These are phyloP conservation scores for Fusarium vanettenii DNA, from an alignment of 2,329 filamentous ascomycete genomes.

Conservation along the genomic window DNA sequence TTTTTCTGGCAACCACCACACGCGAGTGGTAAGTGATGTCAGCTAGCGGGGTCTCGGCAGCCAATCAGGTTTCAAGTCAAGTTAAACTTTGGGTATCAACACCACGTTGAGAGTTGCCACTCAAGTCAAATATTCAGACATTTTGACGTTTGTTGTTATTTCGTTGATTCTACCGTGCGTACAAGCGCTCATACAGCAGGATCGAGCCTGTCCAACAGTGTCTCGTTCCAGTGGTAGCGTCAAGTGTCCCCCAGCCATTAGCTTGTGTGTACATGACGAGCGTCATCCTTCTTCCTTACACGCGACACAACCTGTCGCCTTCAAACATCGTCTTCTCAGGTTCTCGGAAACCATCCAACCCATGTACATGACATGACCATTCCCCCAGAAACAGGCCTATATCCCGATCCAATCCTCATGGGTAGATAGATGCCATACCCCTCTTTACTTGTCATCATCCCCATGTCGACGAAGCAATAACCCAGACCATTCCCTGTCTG, in stretches of 20 bases:
- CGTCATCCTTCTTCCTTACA: slow-evolving; percentile 26
- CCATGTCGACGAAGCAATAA: slow-evolving; percentile 35
- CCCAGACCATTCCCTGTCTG: slow-evolving; percentile 32
- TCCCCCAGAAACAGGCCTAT: slow-evolving; percentile 23
- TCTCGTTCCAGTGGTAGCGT: slow-evolving; percentile 12
- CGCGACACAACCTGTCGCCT: slow-evolving; percentile 7
- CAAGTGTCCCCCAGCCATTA: slow-evolving; percentile 13
- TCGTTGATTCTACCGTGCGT: slow-evolving; percentile 29
- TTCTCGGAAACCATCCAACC: slow-evolving; percentile 38
- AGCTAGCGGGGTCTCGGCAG: slow-evolving; percentile 25
- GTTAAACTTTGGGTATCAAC: neutral
- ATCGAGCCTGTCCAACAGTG: slow-evolving; percentile 2
- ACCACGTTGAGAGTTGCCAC: neutral
- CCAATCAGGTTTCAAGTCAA: slow-evolving; percentile 22
- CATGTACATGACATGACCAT: slow-evolving; percentile 15
- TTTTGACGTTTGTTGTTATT: slow-evolving; percentile 3
- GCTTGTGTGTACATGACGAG: slow-evolving; percentile 20
- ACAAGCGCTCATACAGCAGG: slow-evolving; percentile 11
- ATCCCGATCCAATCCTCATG: slow-evolving; percentile 37
- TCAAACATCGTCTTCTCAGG: slow-evolving; percentile 14
- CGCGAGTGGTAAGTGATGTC: slow-evolving; percentile 46
- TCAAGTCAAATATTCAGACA: neutral
- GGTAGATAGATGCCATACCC: slow-evolving; percentile 8
- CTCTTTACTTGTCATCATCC: slow-evolving; percentile 14
- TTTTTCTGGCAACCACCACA: slow-evolving; percentile 45